These are phyloP conservation scores for Circinella minor DNA, from an alignment of 371 early-diverging fungal species.

Conservation along the genomic window DNA sequence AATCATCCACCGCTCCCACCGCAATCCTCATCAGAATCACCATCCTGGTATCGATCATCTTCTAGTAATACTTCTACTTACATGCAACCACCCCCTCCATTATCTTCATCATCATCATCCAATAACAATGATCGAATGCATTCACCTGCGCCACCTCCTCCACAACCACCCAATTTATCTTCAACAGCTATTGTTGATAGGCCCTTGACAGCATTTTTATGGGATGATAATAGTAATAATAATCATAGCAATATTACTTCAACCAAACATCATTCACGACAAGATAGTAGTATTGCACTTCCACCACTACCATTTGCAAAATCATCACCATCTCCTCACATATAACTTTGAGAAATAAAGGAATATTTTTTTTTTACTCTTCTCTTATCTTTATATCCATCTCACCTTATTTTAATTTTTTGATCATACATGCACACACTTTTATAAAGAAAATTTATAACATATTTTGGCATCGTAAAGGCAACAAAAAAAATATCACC, in stretches of 20 bases:
- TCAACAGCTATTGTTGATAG: conserved; percentile 31
- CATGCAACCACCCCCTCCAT: conserved; percentile 2
- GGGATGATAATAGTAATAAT: conserved; percentile 25
- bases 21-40: neutral
- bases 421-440: no score
- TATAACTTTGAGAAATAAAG: neutral
- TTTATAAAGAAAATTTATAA: no score
- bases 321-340: neutral
- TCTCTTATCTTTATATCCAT: no score
- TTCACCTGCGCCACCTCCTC: conserved; percentile 16
- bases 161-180: conserved; percentile 11
- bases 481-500: no score
- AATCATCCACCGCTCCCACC: neutral
- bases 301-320: conserved; percentile 1
- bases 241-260: neutral
- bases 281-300: conserved; percentile 10
- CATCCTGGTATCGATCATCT: conserved; percentile 10
- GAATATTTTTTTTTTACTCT: no score
- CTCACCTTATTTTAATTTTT: no score
- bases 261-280: neutral
- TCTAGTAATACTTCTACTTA: neutral
- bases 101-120: conserved; percentile 10
- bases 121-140: neutral
- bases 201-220: conserved; percentile 45
- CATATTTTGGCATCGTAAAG: no score